Evolutionary conservation across 257 asterid species (phyloP).

Genomic region (Leptodermis oblonga): DNA sequence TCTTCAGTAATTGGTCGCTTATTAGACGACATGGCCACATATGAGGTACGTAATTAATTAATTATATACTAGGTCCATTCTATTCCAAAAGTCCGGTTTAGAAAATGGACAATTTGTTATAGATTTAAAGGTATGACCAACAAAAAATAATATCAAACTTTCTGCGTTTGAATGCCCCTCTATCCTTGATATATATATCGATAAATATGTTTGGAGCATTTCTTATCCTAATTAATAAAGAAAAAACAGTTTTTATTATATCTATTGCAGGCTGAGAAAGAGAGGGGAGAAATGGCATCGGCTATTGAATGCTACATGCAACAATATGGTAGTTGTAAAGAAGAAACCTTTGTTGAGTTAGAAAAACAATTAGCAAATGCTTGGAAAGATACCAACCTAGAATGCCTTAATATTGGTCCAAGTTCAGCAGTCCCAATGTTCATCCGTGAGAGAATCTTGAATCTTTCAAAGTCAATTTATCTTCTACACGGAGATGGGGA

Average conservation of each 20-base stretch:
- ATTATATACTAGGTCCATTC: too few species aligned
- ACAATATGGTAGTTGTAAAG: conserved; percentile 10
- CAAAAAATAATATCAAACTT: too few species aligned
- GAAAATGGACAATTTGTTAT: too few species aligned
- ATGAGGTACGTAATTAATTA: too few species aligned
- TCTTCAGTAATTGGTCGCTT: background rate
- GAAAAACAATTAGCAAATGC: conserved; percentile 15
- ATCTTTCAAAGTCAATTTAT: conserved; percentile 4
- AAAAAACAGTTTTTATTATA: too few species aligned
- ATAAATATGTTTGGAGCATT: too few species aligned
- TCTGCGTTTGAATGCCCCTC: too few species aligned
- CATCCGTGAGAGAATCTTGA: conserved; percentile 1
- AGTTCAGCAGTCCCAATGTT: too few species aligned
- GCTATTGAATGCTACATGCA: conserved; percentile 21
- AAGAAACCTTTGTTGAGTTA: conserved; percentile 18
- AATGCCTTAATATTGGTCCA: conserved; percentile 9
- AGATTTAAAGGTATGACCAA: too few species aligned
- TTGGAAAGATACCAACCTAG: conserved; percentile 27
- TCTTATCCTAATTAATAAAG: too few species aligned
- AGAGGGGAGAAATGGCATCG: conserved; percentile 3
- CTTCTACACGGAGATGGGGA: conserved; percentile 13
- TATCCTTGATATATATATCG: too few species aligned
- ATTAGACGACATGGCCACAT: background rate
- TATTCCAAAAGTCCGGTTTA: too few species aligned
- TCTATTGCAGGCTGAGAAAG: conserved; percentile 13